Conservation (phyloP, 2,329 filamentous ascomycete species). For the Plenodomus biglobosus region DNA sequence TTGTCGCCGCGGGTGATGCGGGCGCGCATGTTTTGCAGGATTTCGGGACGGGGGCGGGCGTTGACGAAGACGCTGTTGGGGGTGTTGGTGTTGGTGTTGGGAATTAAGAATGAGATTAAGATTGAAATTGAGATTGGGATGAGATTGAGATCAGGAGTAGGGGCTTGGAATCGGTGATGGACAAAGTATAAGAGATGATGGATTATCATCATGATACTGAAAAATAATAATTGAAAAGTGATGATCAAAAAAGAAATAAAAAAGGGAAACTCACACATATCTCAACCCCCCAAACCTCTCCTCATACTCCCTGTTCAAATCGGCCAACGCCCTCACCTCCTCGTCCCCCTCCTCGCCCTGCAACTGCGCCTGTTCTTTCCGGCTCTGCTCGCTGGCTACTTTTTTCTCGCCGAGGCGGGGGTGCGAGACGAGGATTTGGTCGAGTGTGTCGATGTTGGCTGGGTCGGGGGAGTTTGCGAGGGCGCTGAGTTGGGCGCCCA, state of each 20-base stretch:
- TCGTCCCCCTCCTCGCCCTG: constrained; percentile 57
- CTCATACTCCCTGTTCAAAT: constrained; percentile 78
- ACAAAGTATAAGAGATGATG: not conserved
- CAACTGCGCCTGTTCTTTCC: constrained; percentile 79
- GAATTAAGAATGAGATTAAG: too few species aligned
- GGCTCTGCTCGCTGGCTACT: constrained; percentile 78
- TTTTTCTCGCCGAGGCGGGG: constrained; percentile 80
- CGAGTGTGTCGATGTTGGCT: constrained; percentile 60
- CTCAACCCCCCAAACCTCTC: constrained; percentile 75
- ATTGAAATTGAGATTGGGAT: too few species aligned
- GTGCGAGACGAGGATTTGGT: constrained; percentile 76
- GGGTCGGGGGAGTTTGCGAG: constrained; percentile 35
- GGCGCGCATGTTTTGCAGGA: constrained; percentile 79
- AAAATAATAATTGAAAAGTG: too few species aligned
- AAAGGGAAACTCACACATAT: constrained; percentile 63
- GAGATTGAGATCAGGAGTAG: not conserved
- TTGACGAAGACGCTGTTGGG: constrained; percentile 72
- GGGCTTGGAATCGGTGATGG: constrained; percentile 37
- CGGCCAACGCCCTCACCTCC: constrained; percentile 56
- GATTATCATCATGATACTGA: too few species aligned
- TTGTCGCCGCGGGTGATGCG: constrained; percentile 71
- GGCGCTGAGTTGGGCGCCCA: constrained; percentile 63
- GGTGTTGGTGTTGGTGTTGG: too few species aligned
- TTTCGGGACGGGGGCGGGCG: constrained; percentile 68
- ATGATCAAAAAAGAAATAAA: not conserved